Evolutionary conservation across 305 asterid genomes (phyloP).

Genomic region (Fraxinus xanthoxyloides): DNA sequence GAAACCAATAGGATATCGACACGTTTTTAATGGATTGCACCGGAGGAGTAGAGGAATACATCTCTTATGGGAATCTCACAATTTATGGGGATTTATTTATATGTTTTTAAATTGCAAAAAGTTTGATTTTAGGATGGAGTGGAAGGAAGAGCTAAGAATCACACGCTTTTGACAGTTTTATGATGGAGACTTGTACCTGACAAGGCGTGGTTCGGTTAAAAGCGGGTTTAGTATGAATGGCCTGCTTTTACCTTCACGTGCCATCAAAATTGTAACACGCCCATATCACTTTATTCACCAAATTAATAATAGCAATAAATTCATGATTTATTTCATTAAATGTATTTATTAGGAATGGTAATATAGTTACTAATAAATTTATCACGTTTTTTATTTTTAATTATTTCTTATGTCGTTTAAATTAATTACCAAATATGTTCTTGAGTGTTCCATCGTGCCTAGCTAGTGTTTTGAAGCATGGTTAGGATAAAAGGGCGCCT

Average conservation of each 20-base stretch:
- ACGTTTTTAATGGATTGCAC: background rate
- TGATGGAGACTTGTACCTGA: constrained; percentile 18
- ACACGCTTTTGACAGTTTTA: constrained; percentile 21
- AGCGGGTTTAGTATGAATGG: background rate
- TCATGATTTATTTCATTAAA: background rate
- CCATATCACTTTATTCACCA: background rate
- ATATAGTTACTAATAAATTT: too few species aligned
- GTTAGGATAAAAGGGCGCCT: too few species aligned
- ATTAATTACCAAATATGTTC: too few species aligned
- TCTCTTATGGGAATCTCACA: background rate
- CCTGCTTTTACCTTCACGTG: background rate
- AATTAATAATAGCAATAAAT: background rate
- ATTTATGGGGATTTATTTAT: background rate
- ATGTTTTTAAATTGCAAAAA: background rate
- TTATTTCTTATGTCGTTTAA: too few species aligned
- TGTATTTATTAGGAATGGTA: too few species aligned
- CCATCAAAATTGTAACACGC: background rate
- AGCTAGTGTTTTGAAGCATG: too few species aligned
- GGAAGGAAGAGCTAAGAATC: background rate
- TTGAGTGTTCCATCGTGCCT: too few species aligned
- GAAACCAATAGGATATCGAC: background rate
- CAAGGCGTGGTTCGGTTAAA: constrained; percentile 31
- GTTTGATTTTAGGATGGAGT: background rate
- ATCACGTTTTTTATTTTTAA: too few species aligned
- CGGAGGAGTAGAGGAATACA: background rate